Evolutionary conservation across 371 early-diverging fungal genomes (phyloP), one percentile per base, ranked within the genome.

Genomic region (Mucor lusitanicus): DNA sequence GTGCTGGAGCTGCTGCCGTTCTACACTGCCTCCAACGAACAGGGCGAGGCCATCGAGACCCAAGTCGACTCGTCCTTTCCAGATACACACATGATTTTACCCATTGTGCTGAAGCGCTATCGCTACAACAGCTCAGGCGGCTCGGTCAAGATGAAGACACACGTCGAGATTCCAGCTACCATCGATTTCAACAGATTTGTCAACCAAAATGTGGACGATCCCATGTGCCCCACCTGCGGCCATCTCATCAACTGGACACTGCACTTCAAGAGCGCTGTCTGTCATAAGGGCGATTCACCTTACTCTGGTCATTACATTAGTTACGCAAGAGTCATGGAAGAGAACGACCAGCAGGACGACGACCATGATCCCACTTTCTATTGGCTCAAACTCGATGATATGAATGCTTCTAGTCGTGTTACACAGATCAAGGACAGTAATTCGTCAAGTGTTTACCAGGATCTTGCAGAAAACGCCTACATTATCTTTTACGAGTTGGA

Each of bases 401-500:
- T 81, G 74, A 71, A 78, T 46, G 23, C 28, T 13, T 46, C 63
- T 0, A 69, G 71, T 25, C 74, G 83, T 12, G 73, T 79, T 3
- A 69, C 71, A 40, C 50, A 40, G 11, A 48, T 79, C 3, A 59
- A 57, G n/a, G 63, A 66, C 30, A 61, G 70, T 12, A 61, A 75
- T 27, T 61, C 60, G 8, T 54, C 63, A 19, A 40, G 23, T 3
- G 71, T 84, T 4, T 73, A 68, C 58, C 28, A 53, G 0, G 85
- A 88, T 44, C 73, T 86, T 32, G 77, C 83, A 5, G 68, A 77
- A 50, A 81, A 85, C 63, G 87, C 82, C 0, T 88, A 88, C 53
- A 78, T 88, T 59, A 67, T 88, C 17, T 86, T 88, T 54, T 88
- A 88, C 56, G 87, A 86, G 58, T 66, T 88, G 32, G 79, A 83